Evolutionary conservation across 2,329 filamentous ascomycete genomes (phyloP).

Genomic region (Keithomyces neogunnii): DNA sequence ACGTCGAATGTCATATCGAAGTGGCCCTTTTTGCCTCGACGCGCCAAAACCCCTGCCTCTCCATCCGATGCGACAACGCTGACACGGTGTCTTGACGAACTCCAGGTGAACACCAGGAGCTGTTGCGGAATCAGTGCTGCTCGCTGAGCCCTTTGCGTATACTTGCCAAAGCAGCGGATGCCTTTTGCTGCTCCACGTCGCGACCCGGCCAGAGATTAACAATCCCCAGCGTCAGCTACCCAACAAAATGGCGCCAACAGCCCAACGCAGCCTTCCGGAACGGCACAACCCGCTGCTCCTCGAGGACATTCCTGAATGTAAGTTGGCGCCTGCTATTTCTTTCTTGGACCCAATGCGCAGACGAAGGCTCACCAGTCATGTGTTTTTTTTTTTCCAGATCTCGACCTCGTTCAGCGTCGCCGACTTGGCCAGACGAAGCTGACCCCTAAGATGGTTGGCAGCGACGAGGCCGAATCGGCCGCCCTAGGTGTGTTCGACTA

Average conservation of each 20-base stretch:
- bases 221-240: neutral
- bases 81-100: neutral
- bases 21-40: neutral
- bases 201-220: neutral
- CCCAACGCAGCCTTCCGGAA: constrained; percentile 43
- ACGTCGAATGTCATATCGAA: neutral
- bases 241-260: constrained; percentile 25
- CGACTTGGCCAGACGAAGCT: constrained; percentile 90
- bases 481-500: constrained; percentile 87
- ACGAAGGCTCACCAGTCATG: constrained; percentile 14
- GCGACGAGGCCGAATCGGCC: constrained; percentile 64
- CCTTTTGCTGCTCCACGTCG: neutral
- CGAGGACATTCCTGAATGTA: constrained; percentile 57
- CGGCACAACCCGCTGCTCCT: constrained; percentile 59
- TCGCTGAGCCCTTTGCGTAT: neutral
- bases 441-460: constrained; percentile 68
- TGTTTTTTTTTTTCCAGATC: constrained; percentile 36
- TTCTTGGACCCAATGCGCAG: constrained; percentile 1
- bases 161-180: neutral
- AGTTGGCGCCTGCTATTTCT: constrained; percentile 9
- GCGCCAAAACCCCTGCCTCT: neutral
- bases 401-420: constrained; percentile 71
- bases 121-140: neutral
- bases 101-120: neutral
- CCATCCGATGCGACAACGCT: neutral